Percentiles rank a stretch among this genome's conserved stretches.
These are phyloP conservation scores for Tanacetum coccineum DNA, from an alignment of 129 eudicot species.

Conservation along the genomic window DNA sequence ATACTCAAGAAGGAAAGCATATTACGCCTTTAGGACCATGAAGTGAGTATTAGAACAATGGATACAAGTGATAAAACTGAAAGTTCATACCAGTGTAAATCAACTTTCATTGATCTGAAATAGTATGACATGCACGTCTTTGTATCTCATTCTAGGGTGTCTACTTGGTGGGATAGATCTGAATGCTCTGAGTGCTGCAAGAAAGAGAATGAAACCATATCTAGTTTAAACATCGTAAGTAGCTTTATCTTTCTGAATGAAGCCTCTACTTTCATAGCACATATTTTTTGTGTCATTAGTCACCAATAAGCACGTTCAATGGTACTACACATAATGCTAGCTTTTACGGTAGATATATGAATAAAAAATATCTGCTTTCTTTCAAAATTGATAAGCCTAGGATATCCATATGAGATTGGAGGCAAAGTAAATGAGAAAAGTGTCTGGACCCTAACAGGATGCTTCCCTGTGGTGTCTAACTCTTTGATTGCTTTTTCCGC, in stretches of 20 bases:
- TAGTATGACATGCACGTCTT: background rate
- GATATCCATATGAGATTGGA: no score
- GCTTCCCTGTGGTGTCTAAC: no score
- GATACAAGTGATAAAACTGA: no score
- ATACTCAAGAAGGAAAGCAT: background rate
- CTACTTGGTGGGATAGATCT: slow-evolving; percentile 16
- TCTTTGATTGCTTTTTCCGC: background rate
- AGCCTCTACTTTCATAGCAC: background rate
- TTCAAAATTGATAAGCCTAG: no score
- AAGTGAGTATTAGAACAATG: background rate
- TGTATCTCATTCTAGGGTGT: slow-evolving; percentile 9
- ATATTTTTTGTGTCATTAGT: no score
- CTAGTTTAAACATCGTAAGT: slow-evolving; percentile 16
- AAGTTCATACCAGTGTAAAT: background rate
- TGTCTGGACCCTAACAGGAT: background rate
- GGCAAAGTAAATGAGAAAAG: no score
- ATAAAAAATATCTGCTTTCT: no score
- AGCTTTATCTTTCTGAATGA: slow-evolving; percentile 14
- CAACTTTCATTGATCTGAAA: background rate
- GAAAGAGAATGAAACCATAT: slow-evolving; percentile 13
- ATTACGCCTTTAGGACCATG: slow-evolving; percentile 1
- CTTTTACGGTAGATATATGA: no score
- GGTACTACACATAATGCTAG: no score
- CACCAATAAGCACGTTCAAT: no score
- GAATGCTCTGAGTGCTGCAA: slow-evolving; percentile 17